A percentile compares a stretch with the other conserved stretches of the same genome.
These are phyloP conservation scores for Botrytis galanthina DNA, from an alignment of 2,329 filamentous ascomycete species.

Conservation along the genomic window DNA sequence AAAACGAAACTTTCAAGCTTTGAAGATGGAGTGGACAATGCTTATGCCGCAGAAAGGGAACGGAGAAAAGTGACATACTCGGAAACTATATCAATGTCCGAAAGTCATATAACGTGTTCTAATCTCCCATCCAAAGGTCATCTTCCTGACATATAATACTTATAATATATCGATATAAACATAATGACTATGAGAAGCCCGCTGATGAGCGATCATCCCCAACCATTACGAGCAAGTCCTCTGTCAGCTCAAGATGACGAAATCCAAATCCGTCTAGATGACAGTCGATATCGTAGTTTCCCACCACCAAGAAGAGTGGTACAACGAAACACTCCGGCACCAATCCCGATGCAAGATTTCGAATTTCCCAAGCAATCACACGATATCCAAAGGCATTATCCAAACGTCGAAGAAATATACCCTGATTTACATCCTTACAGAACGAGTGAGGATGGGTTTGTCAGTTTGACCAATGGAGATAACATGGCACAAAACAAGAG, in stretches of 20 bases:
- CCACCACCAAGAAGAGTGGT: background rate
- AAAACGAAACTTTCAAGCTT: background rate
- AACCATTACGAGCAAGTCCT: background rate
- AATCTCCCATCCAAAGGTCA: background rate
- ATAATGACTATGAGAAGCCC: background rate
- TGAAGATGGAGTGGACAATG: background rate
- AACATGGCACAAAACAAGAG: background rate
- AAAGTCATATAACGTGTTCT: background rate
- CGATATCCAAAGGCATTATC: background rate
- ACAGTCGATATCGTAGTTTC: background rate
- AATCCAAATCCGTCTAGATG: background rate
- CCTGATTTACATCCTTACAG: background rate
- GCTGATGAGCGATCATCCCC: background rate
- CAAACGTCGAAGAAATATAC: background rate
- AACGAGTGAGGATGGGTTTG: background rate
- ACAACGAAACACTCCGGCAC: background rate
- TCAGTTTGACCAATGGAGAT: background rate
- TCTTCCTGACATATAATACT: background rate
- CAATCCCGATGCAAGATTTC: constrained; percentile 3
- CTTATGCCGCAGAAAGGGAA: background rate
- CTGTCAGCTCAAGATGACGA: background rate
- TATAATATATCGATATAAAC: background rate
- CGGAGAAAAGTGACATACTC: background rate
- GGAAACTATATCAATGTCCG: background rate
- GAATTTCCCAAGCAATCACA: background rate